These are phyloP conservation scores for Aspergillus piperis DNA, from an alignment of 2,329 filamentous ascomycete species.

Conservation along the genomic window DNA sequence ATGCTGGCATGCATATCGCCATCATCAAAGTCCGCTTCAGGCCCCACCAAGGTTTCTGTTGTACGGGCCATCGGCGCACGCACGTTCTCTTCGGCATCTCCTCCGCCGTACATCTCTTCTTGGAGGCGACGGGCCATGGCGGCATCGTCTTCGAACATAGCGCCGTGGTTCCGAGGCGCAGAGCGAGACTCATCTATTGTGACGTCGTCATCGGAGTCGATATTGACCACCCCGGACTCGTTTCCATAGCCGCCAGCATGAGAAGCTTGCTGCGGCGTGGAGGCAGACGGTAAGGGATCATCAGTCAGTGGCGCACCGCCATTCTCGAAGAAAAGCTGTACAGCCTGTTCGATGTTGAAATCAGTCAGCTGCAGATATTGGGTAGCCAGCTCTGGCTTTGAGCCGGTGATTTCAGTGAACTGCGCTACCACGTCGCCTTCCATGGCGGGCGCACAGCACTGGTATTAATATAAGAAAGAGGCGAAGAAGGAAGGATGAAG, in stretches of 20 bases:
- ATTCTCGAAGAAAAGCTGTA: conserved; percentile 88
- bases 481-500: background rate
- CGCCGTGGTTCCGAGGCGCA: conserved; percentile 35
- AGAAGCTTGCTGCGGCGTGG: conserved; percentile 26
- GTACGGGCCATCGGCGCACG: conserved; percentile 88
- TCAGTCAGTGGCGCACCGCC: conserved; percentile 64
- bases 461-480: background rate
- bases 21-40: conserved; percentile 57
- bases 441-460: conserved; percentile 49
- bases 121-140: conserved; percentile 90
- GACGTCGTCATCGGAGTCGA: conserved; percentile 75
- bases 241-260: conserved; percentile 52
- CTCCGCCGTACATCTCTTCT: conserved; percentile 77
- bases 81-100: conserved; percentile 62
- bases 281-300: conserved; percentile 44
- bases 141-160: conserved; percentile 80
- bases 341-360: conserved; percentile 78
- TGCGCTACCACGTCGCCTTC: conserved; percentile 70
- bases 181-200: conserved; percentile 42
- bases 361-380: conserved; percentile 85
- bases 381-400: conserved; percentile 70
- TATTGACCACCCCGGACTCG: conserved; percentile 64
- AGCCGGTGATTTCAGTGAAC: conserved; percentile 80
- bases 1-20: conserved; percentile 63
- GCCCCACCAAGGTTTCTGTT: conserved; percentile 86